Percentiles rank a stretch among this genome's conserved stretches.
These are phyloP conservation scores for Chytriomyces hyalinus DNA, from an alignment of 192 early-diverging fungal species.

Conservation along the genomic window DNA sequence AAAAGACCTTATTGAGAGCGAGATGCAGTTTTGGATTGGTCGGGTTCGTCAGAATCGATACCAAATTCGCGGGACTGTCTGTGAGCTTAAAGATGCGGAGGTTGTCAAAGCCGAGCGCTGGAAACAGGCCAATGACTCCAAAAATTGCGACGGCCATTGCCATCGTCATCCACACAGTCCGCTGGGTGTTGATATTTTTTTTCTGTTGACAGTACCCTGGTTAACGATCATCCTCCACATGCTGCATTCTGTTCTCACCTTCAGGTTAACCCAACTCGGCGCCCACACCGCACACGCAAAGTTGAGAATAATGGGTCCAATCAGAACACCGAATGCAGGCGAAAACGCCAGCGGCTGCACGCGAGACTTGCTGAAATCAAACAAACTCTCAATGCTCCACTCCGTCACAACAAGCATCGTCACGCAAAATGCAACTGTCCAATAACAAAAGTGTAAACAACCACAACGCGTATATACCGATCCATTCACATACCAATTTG, in stretches of 20 bases:
- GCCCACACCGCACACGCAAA: constrained; percentile 57
- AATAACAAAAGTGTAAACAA: neutral
- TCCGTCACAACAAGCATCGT: constrained; percentile 49
- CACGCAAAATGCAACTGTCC: constrained; percentile 48
- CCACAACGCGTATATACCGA: neutral
- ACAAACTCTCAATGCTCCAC: constrained; percentile 46
- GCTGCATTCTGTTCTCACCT: constrained; percentile 35
- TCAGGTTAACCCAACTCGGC: constrained; percentile 64
- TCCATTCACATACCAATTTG: constrained; percentile 48
- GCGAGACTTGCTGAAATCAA: constrained; percentile 20
- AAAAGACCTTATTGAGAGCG: constrained; percentile 45
- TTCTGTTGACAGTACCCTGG: constrained; percentile 34
- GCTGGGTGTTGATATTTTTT: constrained; percentile 55
- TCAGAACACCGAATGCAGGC: constrained; percentile 36
- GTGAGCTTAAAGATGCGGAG: neutral
- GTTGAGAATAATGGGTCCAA: constrained; percentile 61
- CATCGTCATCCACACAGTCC: constrained; percentile 53
- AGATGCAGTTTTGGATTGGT: constrained; percentile 22
- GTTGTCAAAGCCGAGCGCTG: constrained; percentile 24
- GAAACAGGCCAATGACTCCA: constrained; percentile 53
- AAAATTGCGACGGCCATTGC: constrained; percentile 46
- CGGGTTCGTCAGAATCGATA: constrained; percentile 40
- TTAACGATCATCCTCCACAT: constrained; percentile 7
- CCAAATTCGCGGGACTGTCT: constrained; percentile 25
- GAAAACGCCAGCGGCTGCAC: constrained; percentile 42